A percentile compares a stretch with the other conserved stretches of the same genome.
These are phyloP conservation scores for Cyclospora cayetanensis DNA, from an alignment of 169 alveolate genomes.

Conservation along the genomic window DNA sequence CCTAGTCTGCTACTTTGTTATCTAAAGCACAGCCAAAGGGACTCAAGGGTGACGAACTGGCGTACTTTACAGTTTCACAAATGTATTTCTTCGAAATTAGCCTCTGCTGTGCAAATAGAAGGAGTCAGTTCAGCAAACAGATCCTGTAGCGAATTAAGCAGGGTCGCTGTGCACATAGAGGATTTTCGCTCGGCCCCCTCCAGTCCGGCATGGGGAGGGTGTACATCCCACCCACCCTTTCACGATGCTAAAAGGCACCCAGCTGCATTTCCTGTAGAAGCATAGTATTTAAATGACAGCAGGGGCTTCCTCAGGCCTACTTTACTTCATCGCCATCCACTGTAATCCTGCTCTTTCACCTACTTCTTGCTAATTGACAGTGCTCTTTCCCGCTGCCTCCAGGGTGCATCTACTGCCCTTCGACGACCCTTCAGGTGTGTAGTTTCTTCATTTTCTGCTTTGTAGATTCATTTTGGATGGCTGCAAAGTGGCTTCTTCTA, in stretches of 20 bases:
- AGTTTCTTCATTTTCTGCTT: constrained; percentile 21
- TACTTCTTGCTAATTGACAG: constrained; percentile 25
- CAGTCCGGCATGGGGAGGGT: constrained; percentile 55
- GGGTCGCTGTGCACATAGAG: too few relatives aligned
- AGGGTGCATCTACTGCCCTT: constrained; percentile 66
- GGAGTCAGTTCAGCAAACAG: too few relatives aligned
- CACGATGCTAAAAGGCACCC: constrained; percentile 47
- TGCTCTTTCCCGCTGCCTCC: constrained; percentile 65
- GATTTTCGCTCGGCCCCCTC: neutral
- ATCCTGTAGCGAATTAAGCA: too few relatives aligned
- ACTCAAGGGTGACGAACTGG: too few relatives aligned
- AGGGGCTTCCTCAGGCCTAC: constrained; percentile 51
- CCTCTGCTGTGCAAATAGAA: too few relatives aligned
- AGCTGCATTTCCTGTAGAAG: constrained; percentile 22
- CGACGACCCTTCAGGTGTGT: constrained; percentile 17
- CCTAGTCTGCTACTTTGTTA: too few relatives aligned
- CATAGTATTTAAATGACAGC: constrained; percentile 61
- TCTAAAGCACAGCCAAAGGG: too few relatives aligned
- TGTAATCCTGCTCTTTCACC: constrained; percentile 28
- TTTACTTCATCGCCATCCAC: constrained; percentile 40
- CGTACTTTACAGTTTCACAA: too few relatives aligned
- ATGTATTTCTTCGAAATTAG: too few relatives aligned
- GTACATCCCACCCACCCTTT: constrained; percentile 70
- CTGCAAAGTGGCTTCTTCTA: constrained; percentile 13
- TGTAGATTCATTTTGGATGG: constrained; percentile 54